Percentiles rank a stretch among this genome's conserved stretches.
Conservation (phyloP, 148 eudicot species). For the Chenopodium formosanum region DNA sequence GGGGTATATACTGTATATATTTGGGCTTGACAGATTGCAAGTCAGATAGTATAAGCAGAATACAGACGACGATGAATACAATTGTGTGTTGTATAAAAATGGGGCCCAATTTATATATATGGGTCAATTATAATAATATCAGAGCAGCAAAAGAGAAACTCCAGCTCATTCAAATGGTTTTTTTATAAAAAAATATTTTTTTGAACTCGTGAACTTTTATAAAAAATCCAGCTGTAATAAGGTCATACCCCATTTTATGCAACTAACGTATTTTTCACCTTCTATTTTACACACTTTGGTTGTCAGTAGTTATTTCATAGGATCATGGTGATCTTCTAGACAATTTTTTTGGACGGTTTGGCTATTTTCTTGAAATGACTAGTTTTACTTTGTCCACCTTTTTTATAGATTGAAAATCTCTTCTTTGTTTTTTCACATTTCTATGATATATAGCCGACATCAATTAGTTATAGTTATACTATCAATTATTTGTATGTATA, state of each 20-base stretch:
- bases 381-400: not conserved
- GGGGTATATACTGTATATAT: not conserved
- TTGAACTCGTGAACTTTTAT: conserved; percentile 6
- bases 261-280: conserved; percentile 6
- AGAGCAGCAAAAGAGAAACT: conserved; percentile 2
- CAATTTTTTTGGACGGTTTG: not conserved
- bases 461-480: not conserved
- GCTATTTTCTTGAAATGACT: conserved; percentile 11
- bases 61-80: too few species aligned
- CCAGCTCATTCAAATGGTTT: not conserved
- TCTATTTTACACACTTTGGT: not conserved
- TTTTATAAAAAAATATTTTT: not conserved
- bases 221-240: conserved; percentile 14
- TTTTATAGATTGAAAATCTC: not conserved
- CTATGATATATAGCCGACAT: not conserved
- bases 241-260: conserved; percentile 6
- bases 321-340: not conserved
- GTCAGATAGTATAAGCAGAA: not conserved
- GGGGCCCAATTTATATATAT: not conserved
- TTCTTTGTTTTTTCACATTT: not conserved
- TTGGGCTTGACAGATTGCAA: conserved; percentile 4
- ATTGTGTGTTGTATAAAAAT: not conserved
- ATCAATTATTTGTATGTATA: too few species aligned
- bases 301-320: conserved; percentile 15
- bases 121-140: not conserved